phyloP scores from a whole-genome alignment of 1,284 basidiomycete species.

The Salmacisia buchloeana region DNA sequence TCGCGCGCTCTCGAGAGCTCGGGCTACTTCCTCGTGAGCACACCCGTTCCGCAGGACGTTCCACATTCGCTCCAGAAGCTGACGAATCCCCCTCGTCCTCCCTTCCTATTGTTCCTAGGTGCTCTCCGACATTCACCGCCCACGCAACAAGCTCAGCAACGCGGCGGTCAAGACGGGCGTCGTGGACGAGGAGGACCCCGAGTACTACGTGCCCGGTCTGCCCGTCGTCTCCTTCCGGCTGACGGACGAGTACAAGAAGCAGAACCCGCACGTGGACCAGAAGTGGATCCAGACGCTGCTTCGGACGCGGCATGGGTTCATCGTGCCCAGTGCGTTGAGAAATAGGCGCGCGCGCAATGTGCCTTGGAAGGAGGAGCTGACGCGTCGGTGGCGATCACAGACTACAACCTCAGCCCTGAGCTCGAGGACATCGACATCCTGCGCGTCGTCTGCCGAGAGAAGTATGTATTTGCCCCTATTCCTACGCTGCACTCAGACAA shows the following conservation, averaged over 20 bases:
- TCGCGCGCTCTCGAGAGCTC: conserved; percentile 77
- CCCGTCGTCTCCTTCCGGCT: conserved; percentile 87
- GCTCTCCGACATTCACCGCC: conserved; percentile 54
- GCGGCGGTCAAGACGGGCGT: conserved; percentile 13
- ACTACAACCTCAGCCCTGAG: conserved; percentile 41
- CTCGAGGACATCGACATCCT: conserved; percentile 41
- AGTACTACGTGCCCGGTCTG: conserved; percentile 70
- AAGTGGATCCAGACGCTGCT: conserved; percentile 80
- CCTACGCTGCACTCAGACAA: neutral
- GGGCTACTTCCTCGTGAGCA: conserved; percentile 61
- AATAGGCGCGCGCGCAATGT: too few relatives aligned
- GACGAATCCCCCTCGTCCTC: too few relatives aligned
- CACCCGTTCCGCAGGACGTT: neutral
- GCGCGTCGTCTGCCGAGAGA: conserved; percentile 46
- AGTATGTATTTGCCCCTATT: conserved; percentile 3
- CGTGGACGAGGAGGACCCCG: conserved; percentile 39
- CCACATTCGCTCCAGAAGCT: neutral
- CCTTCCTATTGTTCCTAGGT: too few relatives aligned
- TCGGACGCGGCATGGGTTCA: conserved; percentile 67
- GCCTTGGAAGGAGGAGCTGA: neutral
- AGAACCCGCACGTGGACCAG: conserved; percentile 58
- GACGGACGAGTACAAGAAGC: conserved; percentile 58
- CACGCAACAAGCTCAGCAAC: conserved; percentile 19
- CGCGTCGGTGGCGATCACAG: conserved; percentile 16
- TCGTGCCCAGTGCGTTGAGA: conserved; percentile 28